These are phyloP conservation scores for Phytophthora meadii DNA, from an alignment of 352 stramenopile species.

Conservation along the genomic window DNA sequence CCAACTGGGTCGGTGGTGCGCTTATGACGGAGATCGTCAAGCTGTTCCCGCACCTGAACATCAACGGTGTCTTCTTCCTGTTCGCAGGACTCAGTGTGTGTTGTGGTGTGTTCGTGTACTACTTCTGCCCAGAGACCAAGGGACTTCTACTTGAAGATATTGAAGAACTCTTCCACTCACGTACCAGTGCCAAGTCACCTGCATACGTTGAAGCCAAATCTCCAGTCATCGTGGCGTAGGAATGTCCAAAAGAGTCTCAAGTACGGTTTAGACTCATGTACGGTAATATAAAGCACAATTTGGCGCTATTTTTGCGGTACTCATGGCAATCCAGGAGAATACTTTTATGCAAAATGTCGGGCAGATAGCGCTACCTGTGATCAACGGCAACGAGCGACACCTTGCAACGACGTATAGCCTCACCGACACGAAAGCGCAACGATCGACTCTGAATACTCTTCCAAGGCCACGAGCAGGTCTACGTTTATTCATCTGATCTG, in stretches of 20 bases:
- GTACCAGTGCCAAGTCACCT: conserved; percentile 20
- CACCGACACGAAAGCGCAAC: neutral
- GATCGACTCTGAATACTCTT: neutral
- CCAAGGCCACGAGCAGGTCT: neutral
- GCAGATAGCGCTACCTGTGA: neutral
- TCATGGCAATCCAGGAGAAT: no score
- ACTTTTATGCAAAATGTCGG: neutral
- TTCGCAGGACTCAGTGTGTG: conserved; percentile 48
- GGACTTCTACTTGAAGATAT: conserved; percentile 53
- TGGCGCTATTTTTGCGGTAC: no score
- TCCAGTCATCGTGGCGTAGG: conserved; percentile 22
- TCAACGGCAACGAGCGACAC: neutral
- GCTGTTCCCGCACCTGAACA: conserved; percentile 45
- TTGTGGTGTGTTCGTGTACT: conserved; percentile 49
- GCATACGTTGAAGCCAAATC: conserved; percentile 40
- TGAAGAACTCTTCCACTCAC: conserved; percentile 42
- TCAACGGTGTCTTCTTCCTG: conserved; percentile 66
- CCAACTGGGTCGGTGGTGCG: conserved; percentile 43
- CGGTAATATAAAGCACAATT: no score
- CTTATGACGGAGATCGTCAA: conserved; percentile 42
- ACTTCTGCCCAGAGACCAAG: conserved; percentile 54
- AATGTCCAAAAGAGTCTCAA: neutral
- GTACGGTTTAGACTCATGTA: no score
- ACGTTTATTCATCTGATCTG: neutral
- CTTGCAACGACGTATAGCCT: neutral